Base-by-base conservation (phyloP, 306 rosid species). In the Gynostemma pentaphyllum region DNA sequence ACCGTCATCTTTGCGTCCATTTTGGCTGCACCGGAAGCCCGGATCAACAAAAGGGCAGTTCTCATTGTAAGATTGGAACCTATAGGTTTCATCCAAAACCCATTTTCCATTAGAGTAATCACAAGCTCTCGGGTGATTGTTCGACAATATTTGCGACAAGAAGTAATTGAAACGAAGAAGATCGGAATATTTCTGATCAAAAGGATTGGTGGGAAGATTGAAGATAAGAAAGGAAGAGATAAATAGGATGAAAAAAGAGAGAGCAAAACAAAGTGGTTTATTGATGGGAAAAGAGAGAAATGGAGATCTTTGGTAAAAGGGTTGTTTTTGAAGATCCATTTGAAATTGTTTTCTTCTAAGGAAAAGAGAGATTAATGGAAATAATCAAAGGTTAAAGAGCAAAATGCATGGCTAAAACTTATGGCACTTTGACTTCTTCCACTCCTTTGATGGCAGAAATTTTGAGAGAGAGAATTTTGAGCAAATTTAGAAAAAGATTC, bases 1-100 rank as follows among this genome's bases (percentile, higher is more conserved):
- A 15, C 60, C 75, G 1, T 78, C 53, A 68, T 86, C 79, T 52
- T 37, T 77, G 24, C 99, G 75, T 5, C 97, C 94, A 30, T 76
- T 88, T 28, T 36, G 76, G 36, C 18, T 64, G 74, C 99, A 94
- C 69, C 86, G 88, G 61, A 94, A 94, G 10, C 99, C 99, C 0
- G 90, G 91, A 74, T 94, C 99, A 15, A 88, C 80, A 69, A 86
- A 94, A 2, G 77, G 87, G 48, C 99, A 94, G 7, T 39, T 72
- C 70, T 94, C 99, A 1, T 66, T 49, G 72, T 94, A 94, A 0
- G 67, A 68, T 34, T 56, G 64, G 59, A 14, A 49, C 0, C 77
- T 18, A 19, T 75, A 47, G 9, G 22, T 62, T 75, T 74, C 66
- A 28, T 81, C 89, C 68, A 72, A 68, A 0, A 94, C 73, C 99